Evolutionary conservation across 768 basidiomycete species (phyloP).

Genomic region (Mycena latifolia): DNA sequence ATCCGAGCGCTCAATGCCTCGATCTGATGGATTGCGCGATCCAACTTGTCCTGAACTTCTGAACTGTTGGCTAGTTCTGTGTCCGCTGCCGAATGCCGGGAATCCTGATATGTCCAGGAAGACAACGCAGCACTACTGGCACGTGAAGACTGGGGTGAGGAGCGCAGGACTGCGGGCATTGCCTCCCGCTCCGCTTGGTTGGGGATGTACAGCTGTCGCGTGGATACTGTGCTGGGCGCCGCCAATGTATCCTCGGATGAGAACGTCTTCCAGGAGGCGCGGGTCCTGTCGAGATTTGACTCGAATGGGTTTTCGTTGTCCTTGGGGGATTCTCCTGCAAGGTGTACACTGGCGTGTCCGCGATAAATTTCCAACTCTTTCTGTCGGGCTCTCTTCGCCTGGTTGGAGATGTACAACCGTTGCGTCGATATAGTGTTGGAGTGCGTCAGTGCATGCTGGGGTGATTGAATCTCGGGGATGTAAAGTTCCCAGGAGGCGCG

Average conservation of each 20-base stretch:
- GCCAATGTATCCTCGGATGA: neutral
- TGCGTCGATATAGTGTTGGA: constrained; percentile 17
- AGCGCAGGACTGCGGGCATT: constrained; percentile 4
- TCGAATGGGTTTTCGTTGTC: too few relatives aligned
- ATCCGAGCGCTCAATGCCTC: neutral
- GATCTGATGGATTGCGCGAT: neutral
- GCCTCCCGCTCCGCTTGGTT: constrained; percentile 21
- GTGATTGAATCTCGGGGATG: too few relatives aligned
- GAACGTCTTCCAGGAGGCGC: neutral
- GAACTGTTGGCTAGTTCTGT: neutral
- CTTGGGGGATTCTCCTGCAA: too few relatives aligned
- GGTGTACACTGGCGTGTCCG: too few relatives aligned
- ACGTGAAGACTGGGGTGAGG: neutral
- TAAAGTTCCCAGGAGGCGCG: too few relatives aligned
- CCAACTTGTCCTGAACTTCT: neutral
- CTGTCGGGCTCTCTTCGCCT: constrained; percentile 13
- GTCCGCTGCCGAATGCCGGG: neutral
- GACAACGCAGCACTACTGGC: neutral
- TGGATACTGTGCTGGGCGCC: neutral
- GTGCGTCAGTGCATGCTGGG: neutral
- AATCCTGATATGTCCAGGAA: neutral
- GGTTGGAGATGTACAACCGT: constrained; percentile 26
- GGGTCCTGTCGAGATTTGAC: neutral
- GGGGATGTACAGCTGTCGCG: constrained; percentile 14
- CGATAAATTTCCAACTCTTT: constrained; percentile 11